phyloP scores from a whole-genome alignment of 73 alveolate genomes.

The Tetrahymena elliotti region DNA sequence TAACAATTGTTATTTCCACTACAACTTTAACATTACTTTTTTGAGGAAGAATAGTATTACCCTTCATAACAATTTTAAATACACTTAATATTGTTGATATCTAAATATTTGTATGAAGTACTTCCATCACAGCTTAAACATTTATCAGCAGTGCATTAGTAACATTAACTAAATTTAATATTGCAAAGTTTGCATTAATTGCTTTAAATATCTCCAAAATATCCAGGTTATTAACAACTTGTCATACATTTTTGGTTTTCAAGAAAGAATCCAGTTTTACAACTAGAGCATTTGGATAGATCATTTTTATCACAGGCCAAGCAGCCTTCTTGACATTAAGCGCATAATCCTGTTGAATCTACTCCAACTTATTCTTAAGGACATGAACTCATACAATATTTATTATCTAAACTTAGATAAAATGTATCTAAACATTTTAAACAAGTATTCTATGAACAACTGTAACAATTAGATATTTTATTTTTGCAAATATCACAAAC shows the following conservation, averaged over 20 bases:
- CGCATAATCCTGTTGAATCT: background rate
- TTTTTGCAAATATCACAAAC: background rate
- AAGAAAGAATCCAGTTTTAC: background rate
- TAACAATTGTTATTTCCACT: background rate
- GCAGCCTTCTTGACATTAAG: background rate
- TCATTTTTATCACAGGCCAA: background rate
- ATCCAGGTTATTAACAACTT: background rate
- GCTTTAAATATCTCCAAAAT: background rate
- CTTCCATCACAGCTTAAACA: background rate
- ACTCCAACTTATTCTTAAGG: background rate
- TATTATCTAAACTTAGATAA: background rate
- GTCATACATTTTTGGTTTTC: background rate
- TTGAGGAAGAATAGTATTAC: background rate
- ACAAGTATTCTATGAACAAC: background rate
- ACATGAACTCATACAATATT: background rate
- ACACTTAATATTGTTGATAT: background rate
- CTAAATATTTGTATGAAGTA: background rate
- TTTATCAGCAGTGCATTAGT: background rate
- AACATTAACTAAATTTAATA: background rate
- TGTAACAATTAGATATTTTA: background rate
- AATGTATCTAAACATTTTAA: background rate
- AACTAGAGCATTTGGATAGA: background rate
- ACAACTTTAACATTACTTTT: background rate
- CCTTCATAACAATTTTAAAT: background rate
- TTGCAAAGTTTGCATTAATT: background rate